Percentiles rank a stretch among this genome's conserved stretches.
These are phyloP conservation scores for Neurospora sp. DNA, from an alignment of 2,329 filamentous ascomycete genomes.

Conservation along the genomic window DNA sequence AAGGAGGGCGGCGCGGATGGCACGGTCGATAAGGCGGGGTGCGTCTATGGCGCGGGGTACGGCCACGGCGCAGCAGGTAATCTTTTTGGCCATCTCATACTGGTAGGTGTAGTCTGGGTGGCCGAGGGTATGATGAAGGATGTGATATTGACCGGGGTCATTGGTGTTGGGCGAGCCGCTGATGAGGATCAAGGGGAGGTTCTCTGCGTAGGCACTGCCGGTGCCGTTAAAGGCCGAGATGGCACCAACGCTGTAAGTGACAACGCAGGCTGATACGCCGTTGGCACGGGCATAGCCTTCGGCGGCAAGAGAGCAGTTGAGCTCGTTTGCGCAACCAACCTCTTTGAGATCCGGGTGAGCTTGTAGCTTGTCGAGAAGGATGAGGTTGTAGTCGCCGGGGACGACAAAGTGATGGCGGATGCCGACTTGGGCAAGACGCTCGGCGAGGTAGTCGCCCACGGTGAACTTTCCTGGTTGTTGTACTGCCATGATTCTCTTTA, in stretches of 20 bases:
- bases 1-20: conserved; percentile 17
- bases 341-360: conserved; percentile 17
- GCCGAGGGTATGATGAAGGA: conserved; percentile 22
- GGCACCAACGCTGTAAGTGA: conserved; percentile 20
- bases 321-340: conserved; percentile 21
- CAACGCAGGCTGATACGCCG: conserved; percentile 19
- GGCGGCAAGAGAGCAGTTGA: conserved; percentile 21
- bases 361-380: conserved; percentile 22
- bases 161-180: conserved; percentile 20
- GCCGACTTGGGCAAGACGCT: conserved; percentile 19
- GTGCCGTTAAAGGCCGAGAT: conserved; percentile 20
- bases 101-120: conserved; percentile 20
- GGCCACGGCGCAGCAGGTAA: conserved; percentile 22
- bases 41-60: conserved; percentile 18
- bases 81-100: conserved; percentile 22
- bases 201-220: conserved; percentile 20
- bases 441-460: conserved; percentile 21
- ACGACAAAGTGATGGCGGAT: conserved; percentile 20
- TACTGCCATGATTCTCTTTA: background rate
- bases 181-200: conserved; percentile 20
- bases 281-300: conserved; percentile 22
- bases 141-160: conserved; percentile 17
- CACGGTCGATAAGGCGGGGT: conserved; percentile 19
- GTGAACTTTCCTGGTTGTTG: conserved; percentile 8
- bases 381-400: conserved; percentile 22